Conservation (phyloP, 1,139 yeast species). For the Sugiyamaella novakii region DNA sequence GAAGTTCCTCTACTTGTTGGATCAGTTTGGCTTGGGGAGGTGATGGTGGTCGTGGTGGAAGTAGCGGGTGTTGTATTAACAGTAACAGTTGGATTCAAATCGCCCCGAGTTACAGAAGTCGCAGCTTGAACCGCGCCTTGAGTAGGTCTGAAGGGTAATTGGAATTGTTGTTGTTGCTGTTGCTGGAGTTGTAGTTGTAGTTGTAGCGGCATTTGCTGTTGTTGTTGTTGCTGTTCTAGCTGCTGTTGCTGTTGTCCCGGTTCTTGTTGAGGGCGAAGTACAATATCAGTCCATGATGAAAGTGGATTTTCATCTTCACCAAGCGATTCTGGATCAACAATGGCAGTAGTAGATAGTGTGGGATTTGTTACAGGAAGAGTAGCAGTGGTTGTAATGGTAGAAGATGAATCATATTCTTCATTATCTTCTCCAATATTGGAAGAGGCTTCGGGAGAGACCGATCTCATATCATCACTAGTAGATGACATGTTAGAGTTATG, state of each 20-base stretch:
- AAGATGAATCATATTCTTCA: constrained; percentile 13
- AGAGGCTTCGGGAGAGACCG: constrained; percentile 25
- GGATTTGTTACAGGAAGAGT: constrained; percentile 1
- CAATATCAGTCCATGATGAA: constrained; percentile 14
- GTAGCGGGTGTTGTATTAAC: constrained; percentile 1
- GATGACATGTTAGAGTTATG: neutral
- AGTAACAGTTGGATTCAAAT: neutral
- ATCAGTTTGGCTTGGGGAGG: neutral
- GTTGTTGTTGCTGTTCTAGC: constrained; percentile 15
- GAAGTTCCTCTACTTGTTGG: constrained; percentile 13
- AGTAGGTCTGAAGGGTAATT: constrained; percentile 12
- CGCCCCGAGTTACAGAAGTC: constrained; percentile 16
- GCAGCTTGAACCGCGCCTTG: constrained; percentile 22
- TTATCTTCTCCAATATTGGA: constrained; percentile 3
- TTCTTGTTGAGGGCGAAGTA: constrained; percentile 14
- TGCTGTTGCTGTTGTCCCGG: constrained; percentile 10
- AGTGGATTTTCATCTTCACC: constrained; percentile 15
- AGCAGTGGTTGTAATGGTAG: constrained; percentile 7
- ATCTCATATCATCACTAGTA: constrained; percentile 16
- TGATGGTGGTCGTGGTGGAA: neutral
- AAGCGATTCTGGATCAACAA: constrained; percentile 16
- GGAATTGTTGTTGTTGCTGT: constrained; percentile 13
- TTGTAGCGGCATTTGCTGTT: constrained; percentile 9
- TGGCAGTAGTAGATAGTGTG: constrained; percentile 11
- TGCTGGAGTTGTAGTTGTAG: constrained; percentile 15